Evolutionary conservation across 345 rosid species (phyloP).

Genomic region (Sisymbrium irio): DNA sequence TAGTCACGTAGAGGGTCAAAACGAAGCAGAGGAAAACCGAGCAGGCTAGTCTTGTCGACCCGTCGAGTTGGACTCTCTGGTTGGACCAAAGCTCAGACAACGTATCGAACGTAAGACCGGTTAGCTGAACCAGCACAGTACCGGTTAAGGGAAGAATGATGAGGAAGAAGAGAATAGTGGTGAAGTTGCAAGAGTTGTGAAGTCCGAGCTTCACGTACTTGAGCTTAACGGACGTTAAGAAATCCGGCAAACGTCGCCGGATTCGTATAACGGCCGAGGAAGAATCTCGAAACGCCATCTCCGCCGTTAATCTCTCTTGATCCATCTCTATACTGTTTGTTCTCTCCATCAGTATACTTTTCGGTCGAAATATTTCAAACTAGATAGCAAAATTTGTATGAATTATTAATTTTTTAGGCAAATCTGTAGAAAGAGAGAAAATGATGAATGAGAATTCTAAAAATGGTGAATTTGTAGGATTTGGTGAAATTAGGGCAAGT

Average conservation of each 20-base stretch:
- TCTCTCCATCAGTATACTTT: constrained; percentile 25
- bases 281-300: constrained; percentile 78
- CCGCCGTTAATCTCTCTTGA: constrained; percentile 72
- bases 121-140: constrained; percentile 44
- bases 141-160: constrained; percentile 45
- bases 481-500: constrained; percentile 27
- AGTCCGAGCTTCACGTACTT: constrained; percentile 84
- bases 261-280: constrained; percentile 71
- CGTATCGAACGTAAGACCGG: constrained; percentile 47
- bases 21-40: constrained; percentile 43
- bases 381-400: constrained; percentile 11
- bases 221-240: constrained; percentile 80
- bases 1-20: constrained; percentile 49
- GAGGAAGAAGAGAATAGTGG: constrained; percentile 43
- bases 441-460: background rate
- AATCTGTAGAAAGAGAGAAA: constrained; percentile 9
- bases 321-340: constrained; percentile 55
- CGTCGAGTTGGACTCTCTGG: constrained; percentile 38
- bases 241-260: constrained; percentile 72
- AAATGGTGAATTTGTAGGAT: constrained; percentile 22
- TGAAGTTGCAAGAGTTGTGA: constrained; percentile 63
- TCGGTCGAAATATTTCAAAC: background rate
- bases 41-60: constrained; percentile 41
- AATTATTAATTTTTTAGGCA: background rate
- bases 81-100: constrained; percentile 47